Percentiles rank a stretch among this genome's conserved stretches.
Evolutionary conservation across 768 basidiomycete species (phyloP).

Genomic region (Amyloporia xantha): DNA sequence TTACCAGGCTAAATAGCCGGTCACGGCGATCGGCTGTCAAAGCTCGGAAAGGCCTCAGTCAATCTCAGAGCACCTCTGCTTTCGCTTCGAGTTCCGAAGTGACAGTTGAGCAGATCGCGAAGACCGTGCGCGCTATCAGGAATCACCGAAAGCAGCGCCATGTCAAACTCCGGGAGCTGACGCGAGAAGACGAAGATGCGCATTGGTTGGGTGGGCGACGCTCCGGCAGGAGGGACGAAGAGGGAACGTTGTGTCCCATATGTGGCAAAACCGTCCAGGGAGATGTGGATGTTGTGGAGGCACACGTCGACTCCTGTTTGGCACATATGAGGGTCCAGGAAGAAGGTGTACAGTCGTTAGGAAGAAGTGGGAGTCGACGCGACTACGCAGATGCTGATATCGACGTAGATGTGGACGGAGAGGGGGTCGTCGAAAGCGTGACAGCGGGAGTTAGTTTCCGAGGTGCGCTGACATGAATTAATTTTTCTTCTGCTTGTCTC

Average conservation of each 20-base stretch:
- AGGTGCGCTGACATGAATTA: too few species aligned
- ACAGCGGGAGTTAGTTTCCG: constrained; percentile 30
- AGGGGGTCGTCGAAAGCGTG: constrained; percentile 35
- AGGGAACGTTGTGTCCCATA: constrained; percentile 60
- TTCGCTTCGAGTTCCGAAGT: constrained; percentile 13
- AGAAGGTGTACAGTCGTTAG: constrained; percentile 34
- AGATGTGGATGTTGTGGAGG: constrained; percentile 67
- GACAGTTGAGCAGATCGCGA: constrained; percentile 31
- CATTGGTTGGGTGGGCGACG: constrained; percentile 14
- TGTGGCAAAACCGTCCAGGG: constrained; percentile 53
- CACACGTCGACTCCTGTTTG: constrained; percentile 78
- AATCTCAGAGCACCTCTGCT: constrained; percentile 4
- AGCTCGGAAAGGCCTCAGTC: constrained; percentile 30
- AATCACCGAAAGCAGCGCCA: constrained; percentile 65
- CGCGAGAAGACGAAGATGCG: constrained; percentile 52
- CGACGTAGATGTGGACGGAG: constrained; percentile 33
- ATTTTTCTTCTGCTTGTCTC: too few species aligned
- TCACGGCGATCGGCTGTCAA: constrained; percentile 41
- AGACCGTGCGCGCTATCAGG: constrained; percentile 56
- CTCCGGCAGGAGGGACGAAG: constrained; percentile 23
- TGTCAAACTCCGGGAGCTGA: constrained; percentile 58
- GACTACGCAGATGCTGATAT: constrained; percentile 27
- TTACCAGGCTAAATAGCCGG: constrained; percentile 26
- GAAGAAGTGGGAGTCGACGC: constrained; percentile 17
- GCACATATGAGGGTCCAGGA: constrained; percentile 45